Base-by-base conservation (phyloP, 345 rosid genomes). In the Boechera stricta region DNA sequence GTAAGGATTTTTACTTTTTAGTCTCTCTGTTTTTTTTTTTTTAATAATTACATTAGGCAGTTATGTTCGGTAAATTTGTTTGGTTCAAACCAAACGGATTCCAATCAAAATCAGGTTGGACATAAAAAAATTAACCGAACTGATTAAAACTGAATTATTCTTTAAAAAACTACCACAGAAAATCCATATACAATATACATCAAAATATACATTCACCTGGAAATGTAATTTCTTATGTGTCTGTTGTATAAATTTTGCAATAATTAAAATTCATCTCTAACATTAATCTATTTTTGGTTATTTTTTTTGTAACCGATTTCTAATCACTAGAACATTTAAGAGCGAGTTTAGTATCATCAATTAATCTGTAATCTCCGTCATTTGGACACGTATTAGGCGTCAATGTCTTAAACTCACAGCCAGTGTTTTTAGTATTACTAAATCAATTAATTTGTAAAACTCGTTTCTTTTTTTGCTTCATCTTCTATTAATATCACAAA, bases 1-100 rank as follows among this genome's bases (percentile, higher is more conserved):
- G 78, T 74, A 11, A 62, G 66, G 58, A 11, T 13, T 64, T 26
- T 33, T 16, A 35, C 29, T 24, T 29, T 39, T 39, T 39, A 39
- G 44, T 16, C 36, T 68, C 55, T 68, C 68, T 60, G 18, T 64
- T 0, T 51, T 35, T 53, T 21, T 7, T 42, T 1, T 48, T 10
- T 39, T 16, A n/a, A 9, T 10, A 51, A 69, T 54, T 64, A 77
- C 38, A 18, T 65, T 57, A 39, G 49, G 68, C 48, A 57, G 77
- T 66, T 77, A 72, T 64, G 55, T 77, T 72, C 62, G 73, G 62
- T 77, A 70, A 56, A 71, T 56, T 31, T 58, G 54, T 77, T 71
- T 45, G 71, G 67, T 64, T 36, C 60, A 15, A 62, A 70, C 62
- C 69, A 51, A 41, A 76, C 16, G 45, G 51, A 32, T 57, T n/a